These are phyloP conservation scores for Neurospora sp. DNA, from an alignment of 495 filamentous ascomycete genomes.

Conservation along the genomic window DNA sequence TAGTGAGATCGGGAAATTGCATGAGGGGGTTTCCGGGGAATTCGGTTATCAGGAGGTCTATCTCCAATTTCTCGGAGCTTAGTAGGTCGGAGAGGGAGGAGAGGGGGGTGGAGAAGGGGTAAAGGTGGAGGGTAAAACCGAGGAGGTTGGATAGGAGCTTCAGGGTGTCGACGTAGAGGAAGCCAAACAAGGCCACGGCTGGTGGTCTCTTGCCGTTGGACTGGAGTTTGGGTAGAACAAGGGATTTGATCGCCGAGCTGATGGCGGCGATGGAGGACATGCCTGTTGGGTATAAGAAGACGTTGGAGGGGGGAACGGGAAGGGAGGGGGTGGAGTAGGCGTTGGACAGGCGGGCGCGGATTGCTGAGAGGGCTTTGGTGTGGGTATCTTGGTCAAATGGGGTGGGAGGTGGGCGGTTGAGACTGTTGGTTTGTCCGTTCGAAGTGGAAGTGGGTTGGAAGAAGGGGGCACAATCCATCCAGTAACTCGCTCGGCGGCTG, in stretches of 20 bases:
- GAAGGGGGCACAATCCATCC: constrained; percentile 8
- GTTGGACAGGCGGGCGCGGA: constrained; percentile 1
- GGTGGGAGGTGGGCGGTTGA: background rate
- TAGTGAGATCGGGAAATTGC: constrained; percentile 7
- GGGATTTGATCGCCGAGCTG: constrained; percentile 1
- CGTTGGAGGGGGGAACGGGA: constrained; percentile 1
- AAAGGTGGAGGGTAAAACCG: background rate
- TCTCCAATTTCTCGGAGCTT: background rate
- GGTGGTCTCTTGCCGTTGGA: background rate
- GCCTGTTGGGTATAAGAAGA: constrained; percentile 16
- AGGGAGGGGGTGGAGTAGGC: background rate
- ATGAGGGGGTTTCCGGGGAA: constrained; percentile 23
- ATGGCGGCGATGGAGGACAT: constrained; percentile 13
- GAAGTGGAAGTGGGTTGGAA: background rate
- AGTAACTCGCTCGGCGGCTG: constrained; percentile 13
- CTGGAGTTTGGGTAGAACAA: too few relatives aligned
- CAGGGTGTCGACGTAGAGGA: constrained; percentile 22
- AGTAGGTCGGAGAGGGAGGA: background rate
- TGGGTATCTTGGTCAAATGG: background rate
- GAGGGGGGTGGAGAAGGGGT: constrained; percentile 4
- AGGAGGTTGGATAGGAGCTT: constrained; percentile 11
- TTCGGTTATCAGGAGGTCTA: constrained; percentile 15
- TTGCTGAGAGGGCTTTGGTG: background rate
- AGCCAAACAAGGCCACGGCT: background rate
- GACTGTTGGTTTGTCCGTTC: background rate